Percentiles rank a stretch among this genome's conserved stretches.
Conservation (phyloP, 73 alveolate species). For the Breviolum minutum region DNA sequence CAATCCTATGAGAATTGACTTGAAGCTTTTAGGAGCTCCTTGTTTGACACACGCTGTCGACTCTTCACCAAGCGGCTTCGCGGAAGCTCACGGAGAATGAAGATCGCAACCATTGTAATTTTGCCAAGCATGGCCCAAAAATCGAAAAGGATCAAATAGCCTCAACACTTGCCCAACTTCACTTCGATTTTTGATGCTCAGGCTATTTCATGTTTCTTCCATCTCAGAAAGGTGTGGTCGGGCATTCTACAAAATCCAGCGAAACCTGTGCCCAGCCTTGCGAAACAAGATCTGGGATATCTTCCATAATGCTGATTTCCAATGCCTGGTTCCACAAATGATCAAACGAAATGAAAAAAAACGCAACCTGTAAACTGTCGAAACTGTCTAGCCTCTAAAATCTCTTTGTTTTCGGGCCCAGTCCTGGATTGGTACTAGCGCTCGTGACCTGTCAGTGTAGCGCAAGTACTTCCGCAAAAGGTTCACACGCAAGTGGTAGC, state of each 20-base stretch:
- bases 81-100: conserved; percentile 59
- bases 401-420: not conserved
- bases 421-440: conserved; percentile 76
- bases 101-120: conserved; percentile 74
- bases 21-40: too few relatives aligned
- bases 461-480: conserved; percentile 79
- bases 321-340: not conserved
- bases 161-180: not conserved
- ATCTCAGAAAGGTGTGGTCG: not conserved
- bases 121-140: conserved; percentile 88
- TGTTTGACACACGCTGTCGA: too few relatives aligned
- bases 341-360: not conserved
- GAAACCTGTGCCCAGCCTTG: not conserved
- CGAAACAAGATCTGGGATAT: conserved; percentile 62
- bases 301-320: conserved; percentile 78
- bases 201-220: not conserved
- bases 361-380: not conserved
- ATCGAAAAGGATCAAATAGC: conserved; percentile 56
- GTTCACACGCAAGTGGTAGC: conserved; percentile 67
- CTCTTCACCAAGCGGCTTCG: not conserved
- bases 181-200: too few relatives aligned
- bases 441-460: conserved; percentile 50
- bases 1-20: too few relatives aligned
- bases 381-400: not conserved
- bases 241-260: not conserved